phyloP scores from a whole-genome alignment of 106 monocot genomes.

The Cymbidium sinense region DNA sequence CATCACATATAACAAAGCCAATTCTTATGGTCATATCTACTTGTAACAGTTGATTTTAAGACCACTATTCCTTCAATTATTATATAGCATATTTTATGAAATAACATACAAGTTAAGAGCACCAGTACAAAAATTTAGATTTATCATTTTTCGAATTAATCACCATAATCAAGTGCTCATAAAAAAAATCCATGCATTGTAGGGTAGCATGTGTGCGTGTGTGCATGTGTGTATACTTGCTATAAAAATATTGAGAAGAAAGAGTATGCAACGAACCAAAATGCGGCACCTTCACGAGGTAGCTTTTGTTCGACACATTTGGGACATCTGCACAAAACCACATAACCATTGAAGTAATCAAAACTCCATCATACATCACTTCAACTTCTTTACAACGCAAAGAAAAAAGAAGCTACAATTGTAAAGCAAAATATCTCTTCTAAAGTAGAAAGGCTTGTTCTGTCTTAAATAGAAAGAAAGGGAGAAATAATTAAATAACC shows the following conservation, averaged over 20 bases:
- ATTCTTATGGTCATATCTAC: neutral
- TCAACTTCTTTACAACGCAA: neutral
- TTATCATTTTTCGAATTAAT: neutral
- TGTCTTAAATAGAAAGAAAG: neutral
- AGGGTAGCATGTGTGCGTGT: neutral
- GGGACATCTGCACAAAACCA: slow-evolving; percentile 14
- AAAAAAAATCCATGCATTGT: neutral
- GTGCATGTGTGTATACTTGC: neutral
- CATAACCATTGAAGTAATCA: neutral
- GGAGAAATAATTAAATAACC: neutral
- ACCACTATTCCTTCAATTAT: neutral
- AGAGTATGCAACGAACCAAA: slow-evolving; percentile 12
- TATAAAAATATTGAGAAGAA: neutral
- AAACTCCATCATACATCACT: neutral
- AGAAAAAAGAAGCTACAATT: neutral
- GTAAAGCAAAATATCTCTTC: neutral
- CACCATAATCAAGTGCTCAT: neutral
- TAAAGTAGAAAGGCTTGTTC: neutral
- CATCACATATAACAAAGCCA: neutral
- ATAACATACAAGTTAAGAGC: neutral
- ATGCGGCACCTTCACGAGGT: slow-evolving; percentile 24
- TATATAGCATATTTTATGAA: neutral
- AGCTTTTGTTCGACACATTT: slow-evolving; percentile 20
- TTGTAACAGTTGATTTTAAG: neutral
- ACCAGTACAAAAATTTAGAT: neutral